Evolutionary conservation across 768 basidiomycete species (phyloP).

Genomic region (Saitozyma podzolica): DNA sequence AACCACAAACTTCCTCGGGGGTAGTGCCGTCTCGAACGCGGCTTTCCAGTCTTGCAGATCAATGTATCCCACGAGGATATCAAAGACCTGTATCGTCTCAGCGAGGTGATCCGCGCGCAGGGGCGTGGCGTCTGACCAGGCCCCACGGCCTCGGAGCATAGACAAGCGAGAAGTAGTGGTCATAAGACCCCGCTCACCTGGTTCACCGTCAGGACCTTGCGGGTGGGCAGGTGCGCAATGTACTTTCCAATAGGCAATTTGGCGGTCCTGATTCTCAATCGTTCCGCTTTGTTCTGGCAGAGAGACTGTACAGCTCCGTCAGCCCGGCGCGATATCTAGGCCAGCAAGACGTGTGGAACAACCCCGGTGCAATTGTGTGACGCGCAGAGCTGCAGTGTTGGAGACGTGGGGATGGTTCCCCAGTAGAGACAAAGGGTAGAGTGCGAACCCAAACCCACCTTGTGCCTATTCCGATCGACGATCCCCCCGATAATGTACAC

Average conservation of each 20-base stretch:
- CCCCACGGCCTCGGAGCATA: background rate
- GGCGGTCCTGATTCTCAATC: constrained; percentile 74
- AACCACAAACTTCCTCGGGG: constrained; percentile 74
- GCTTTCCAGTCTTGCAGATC: constrained; percentile 80
- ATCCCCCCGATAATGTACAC: constrained; percentile 95
- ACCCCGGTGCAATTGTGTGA: too few species aligned
- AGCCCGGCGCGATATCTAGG: background rate
- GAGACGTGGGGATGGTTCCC: background rate
- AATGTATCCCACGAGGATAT: constrained; percentile 88
- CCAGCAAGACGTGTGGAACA: too few species aligned
- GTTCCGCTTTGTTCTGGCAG: constrained; percentile 80
- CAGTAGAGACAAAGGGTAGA: background rate
- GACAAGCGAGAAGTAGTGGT: background rate
- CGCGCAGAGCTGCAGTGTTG: too few species aligned
- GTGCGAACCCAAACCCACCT: constrained; percentile 58
- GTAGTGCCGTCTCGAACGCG: constrained; percentile 85
- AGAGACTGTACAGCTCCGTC: constrained; percentile 64
- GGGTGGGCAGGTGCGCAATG: constrained; percentile 75
- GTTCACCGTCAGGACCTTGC: constrained; percentile 96
- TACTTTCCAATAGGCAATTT: constrained; percentile 93
- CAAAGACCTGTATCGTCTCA: constrained; percentile 62
- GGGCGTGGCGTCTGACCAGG: background rate
- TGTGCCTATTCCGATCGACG: constrained; percentile 93
- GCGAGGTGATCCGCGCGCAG: background rate
- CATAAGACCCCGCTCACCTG: constrained; percentile 58